phyloP scores from a whole-genome alignment of 176 grass and related monocot species.

The Lolium rigidum region DNA sequence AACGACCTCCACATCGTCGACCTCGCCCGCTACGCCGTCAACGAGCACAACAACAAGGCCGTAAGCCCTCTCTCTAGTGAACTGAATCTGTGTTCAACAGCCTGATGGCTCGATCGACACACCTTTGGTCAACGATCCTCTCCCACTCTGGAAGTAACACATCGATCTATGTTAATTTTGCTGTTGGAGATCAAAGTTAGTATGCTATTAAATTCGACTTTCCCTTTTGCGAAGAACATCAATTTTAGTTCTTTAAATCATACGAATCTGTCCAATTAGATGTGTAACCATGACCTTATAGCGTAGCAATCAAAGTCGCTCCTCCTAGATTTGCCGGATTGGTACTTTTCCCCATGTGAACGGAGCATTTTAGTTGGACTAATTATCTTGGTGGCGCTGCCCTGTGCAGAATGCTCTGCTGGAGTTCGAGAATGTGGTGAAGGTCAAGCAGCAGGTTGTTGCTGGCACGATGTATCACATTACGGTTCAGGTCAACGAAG shows the following conservation, averaged over 20 bases:
- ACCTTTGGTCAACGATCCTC: background rate
- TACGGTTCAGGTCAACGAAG: constrained; percentile 61
- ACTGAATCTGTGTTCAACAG: background rate
- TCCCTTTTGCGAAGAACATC: background rate
- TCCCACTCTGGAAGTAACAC: no score
- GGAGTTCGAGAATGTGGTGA: constrained; percentile 60
- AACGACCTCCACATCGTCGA: constrained; percentile 64
- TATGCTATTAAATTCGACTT: background rate
- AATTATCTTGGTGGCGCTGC: background rate
- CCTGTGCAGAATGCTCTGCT: constrained; percentile 61
- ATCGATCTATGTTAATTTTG: background rate
- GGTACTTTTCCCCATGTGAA: background rate
- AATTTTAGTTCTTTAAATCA: background rate
- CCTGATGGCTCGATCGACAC: background rate
- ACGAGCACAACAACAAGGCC: constrained; percentile 83
- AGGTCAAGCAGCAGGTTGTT: constrained; percentile 67
- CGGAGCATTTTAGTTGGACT: background rate
- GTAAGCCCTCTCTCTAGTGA: constrained; percentile 42
- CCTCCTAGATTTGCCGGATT: background rate
- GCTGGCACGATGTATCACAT: constrained; percentile 66
- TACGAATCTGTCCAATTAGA: background rate
- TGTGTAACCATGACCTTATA: background rate
- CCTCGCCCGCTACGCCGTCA: constrained; percentile 82
- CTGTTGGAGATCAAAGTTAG: background rate
- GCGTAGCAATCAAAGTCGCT: background rate